Conservation (phyloP, 192 early-diverging fungal species). For the Dimargaris xerosporica region DNA sequence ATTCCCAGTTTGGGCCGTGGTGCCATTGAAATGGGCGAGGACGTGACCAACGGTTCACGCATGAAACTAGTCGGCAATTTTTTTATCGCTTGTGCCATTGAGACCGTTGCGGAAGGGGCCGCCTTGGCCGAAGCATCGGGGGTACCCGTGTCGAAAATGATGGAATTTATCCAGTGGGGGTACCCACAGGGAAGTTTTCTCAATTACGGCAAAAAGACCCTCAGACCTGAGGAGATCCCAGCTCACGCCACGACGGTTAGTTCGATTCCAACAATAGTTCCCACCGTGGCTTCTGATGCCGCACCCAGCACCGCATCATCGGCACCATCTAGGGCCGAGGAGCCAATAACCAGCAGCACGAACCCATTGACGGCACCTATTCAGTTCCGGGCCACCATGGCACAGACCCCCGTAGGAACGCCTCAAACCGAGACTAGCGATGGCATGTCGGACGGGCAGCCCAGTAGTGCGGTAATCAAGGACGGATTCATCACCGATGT, state of each 20-base stretch:
- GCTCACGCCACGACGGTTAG: not conserved
- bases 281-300: not conserved
- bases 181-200: conserved; percentile 29
- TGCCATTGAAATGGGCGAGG: conserved; percentile 32
- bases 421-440: not conserved
- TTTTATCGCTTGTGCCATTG: conserved; percentile 35
- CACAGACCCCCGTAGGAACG: conserved; percentile 2
- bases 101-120: conserved; percentile 46
- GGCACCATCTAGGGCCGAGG: too few relatives aligned
- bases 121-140: conserved; percentile 36
- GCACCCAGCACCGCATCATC: not conserved
- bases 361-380: not conserved
- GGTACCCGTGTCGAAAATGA: conserved; percentile 30
- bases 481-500: conserved; percentile 23
- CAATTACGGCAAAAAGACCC: conserved; percentile 29
- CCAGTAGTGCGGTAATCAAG: conserved; percentile 9
- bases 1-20: conserved; percentile 27
- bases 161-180: conserved; percentile 33
- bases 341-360: not conserved
- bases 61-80: conserved; percentile 60
- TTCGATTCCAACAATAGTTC: not conserved
- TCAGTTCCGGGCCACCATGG: not conserved
- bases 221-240: conserved; percentile 4
- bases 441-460: too few relatives aligned
- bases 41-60: conserved; percentile 23